A percentile compares a stretch with the other conserved stretches of the same genome.
Evolutionary conservation across 1,284 basidiomycete genomes (phyloP).

Genomic region (Phylloporus sp.): DNA sequence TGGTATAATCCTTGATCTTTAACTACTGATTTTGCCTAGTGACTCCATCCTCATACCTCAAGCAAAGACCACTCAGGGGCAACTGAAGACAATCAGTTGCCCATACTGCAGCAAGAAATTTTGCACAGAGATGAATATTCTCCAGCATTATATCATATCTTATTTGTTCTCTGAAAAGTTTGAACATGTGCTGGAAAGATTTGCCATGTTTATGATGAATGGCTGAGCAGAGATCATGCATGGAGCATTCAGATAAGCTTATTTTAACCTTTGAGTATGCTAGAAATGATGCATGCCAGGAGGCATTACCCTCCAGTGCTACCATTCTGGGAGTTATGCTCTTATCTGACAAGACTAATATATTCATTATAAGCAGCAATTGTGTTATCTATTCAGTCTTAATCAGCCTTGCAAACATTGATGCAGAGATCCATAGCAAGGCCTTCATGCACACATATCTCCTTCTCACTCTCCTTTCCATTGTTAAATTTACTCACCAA

Average conservation of each 20-base stretch:
- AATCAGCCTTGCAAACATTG: slow-evolving; percentile 13
- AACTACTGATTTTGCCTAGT: not conserved
- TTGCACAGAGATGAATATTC: not conserved
- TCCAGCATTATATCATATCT: not conserved
- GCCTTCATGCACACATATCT: slow-evolving; percentile 10
- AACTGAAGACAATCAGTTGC: not conserved
- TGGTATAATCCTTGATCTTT: too few relatives aligned
- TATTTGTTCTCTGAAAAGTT: too few relatives aligned
- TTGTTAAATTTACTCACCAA: not conserved
- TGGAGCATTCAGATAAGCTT: not conserved
- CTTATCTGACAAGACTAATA: not conserved
- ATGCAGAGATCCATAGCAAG: slow-evolving; percentile 33
- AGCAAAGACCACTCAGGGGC: not conserved
- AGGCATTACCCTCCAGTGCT: not conserved
- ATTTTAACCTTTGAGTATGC: too few relatives aligned
- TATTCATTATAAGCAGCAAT: not conserved
- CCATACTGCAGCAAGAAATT: not conserved
- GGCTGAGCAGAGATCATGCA: not conserved
- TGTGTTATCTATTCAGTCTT: not conserved
- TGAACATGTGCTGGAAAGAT: too few relatives aligned
- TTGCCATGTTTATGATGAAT: slow-evolving; percentile 1
- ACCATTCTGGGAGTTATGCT: not conserved
- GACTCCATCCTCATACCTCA: not conserved
- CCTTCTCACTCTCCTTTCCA: not conserved
- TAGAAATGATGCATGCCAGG: not conserved